Evolutionary conservation across 192 early-diverging fungal species (phyloP).

Genomic region (Kappamyces sp.): DNA sequence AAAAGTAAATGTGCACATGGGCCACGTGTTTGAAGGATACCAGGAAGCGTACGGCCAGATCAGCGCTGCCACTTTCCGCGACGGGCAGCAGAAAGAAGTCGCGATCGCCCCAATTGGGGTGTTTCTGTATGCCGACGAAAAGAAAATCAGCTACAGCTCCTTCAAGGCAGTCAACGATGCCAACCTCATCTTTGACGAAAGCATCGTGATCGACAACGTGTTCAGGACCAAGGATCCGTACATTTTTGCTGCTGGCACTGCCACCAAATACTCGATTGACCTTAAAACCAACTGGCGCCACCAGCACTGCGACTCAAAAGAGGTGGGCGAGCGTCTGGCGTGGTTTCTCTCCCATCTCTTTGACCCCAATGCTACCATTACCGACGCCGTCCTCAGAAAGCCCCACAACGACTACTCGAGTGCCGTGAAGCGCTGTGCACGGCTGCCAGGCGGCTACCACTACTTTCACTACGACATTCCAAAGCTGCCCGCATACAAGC

Average conservation of each 20-base stretch:
- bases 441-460: conserved; percentile 33
- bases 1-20: conserved; percentile 31
- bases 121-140: conserved; percentile 44
- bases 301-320: conserved; percentile 34
- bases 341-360: conserved; percentile 37
- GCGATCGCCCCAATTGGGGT: conserved; percentile 14
- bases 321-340: conserved; percentile 42
- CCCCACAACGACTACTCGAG: background rate
- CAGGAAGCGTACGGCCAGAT: conserved; percentile 14
- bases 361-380: conserved; percentile 26
- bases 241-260: conserved; percentile 45
- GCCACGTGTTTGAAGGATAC: conserved; percentile 24
- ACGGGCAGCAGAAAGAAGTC: background rate
- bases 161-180: conserved; percentile 49
- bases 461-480: conserved; percentile 50
- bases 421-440: conserved; percentile 33
- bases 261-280: conserved; percentile 47
- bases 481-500: conserved; percentile 18
- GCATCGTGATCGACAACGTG: conserved; percentile 48
- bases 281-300: conserved; percentile 48
- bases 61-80: conserved; percentile 13
- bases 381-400: background rate
- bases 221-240: conserved; percentile 48
- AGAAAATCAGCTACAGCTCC: conserved; percentile 31
- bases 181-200: conserved; percentile 47